Conservation (phyloP, 1,284 basidiomycete genomes). For the Pulveroboletus sp. region DNA sequence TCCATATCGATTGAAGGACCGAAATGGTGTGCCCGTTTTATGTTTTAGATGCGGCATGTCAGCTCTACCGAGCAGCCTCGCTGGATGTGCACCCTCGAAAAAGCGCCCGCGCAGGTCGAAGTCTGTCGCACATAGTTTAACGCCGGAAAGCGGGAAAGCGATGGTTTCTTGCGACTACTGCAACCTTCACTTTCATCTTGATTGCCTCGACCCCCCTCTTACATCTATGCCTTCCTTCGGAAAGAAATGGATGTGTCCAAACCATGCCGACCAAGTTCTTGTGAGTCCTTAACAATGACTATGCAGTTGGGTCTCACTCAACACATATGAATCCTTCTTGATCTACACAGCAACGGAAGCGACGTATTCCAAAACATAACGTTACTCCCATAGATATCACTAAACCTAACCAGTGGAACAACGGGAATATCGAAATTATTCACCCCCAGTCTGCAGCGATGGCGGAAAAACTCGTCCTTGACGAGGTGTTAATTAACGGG, state of each 20-base stretch:
- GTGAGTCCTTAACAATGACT: constrained; percentile 44
- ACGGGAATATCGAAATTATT: constrained; percentile 89
- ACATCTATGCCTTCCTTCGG: constrained; percentile 82
- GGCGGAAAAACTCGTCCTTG: constrained; percentile 54
- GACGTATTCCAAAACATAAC: constrained; percentile 73
- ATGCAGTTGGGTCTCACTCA: constrained; percentile 9
- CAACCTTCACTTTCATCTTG: constrained; percentile 93
- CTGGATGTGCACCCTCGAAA: constrained; percentile 49
- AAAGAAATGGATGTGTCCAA: constrained; percentile 99
- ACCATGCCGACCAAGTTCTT: constrained; percentile 83
- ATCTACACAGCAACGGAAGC: constrained; percentile 62
- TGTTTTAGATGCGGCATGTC: constrained; percentile 90
- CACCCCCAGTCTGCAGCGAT: constrained; percentile 57
- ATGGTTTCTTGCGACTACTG: constrained; percentile 98
- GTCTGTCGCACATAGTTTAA: constrained; percentile 38
- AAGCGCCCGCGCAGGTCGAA: constrained; percentile 56
- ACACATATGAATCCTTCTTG: constrained; percentile 9
- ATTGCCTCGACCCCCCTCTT: constrained; percentile 92
- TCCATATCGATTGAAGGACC: constrained; percentile 83
- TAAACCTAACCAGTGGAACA: constrained; percentile 75
- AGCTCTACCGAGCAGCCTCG: constrained; percentile 57
- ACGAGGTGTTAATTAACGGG: constrained; percentile 80
- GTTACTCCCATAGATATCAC: constrained; percentile 69
- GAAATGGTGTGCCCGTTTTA: constrained; percentile 77
- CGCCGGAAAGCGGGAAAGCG: constrained; percentile 58